Evolutionary conservation across 2,329 filamentous ascomycete genomes (phyloP), one percentile per base, ranked within the genome.

Genomic region (Chaetomium strumarium): DNA sequence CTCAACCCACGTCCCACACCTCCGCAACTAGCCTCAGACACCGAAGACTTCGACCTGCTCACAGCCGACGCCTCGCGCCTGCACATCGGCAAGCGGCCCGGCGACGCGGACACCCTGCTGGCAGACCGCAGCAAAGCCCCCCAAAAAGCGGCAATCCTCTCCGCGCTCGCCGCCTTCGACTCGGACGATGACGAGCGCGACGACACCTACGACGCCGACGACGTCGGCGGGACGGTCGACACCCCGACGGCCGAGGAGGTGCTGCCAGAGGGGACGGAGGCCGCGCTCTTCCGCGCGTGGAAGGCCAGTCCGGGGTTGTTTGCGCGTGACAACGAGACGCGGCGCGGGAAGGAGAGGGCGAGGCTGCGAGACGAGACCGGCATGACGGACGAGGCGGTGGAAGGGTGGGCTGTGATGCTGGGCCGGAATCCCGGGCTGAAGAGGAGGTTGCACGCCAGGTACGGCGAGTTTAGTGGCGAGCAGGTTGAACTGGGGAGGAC

Each of bases 161-260:
- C 91, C 3, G 92, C 92, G 0, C 80, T 97, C 2, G 89, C 90
- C 14, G 80, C 86, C 0, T 96, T 97, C 60, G 91, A 97, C 70
- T 86, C 85, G 0, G 92, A 97, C 62, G 93, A 97, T 60, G 93
- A 99, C 67, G 93, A 99, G 71, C 82, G 90, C 34, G 93, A 99
- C 67, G 93, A 99, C 67, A 97, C 92, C 0, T 99, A 99, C 66
- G 93, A 99, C 63, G 83, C 85, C 1, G 89, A 84, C 46, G 93
- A 97, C 64, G 90, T 97, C 2, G 93, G 93, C 34, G 91, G 92
- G 19, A 88, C 88, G 0, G 84, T 96, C 16, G 75, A 79, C 6
- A 76, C 81, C 13, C 8, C 52, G 3, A 70, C 1, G 74, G 78
- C 52, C 13, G 29, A 4, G 8, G 74, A 69, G 13, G 63, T 60